Conservation (phyloP, 192 early-diverging fungal genomes). For the Backusella morwellensis region DNA sequence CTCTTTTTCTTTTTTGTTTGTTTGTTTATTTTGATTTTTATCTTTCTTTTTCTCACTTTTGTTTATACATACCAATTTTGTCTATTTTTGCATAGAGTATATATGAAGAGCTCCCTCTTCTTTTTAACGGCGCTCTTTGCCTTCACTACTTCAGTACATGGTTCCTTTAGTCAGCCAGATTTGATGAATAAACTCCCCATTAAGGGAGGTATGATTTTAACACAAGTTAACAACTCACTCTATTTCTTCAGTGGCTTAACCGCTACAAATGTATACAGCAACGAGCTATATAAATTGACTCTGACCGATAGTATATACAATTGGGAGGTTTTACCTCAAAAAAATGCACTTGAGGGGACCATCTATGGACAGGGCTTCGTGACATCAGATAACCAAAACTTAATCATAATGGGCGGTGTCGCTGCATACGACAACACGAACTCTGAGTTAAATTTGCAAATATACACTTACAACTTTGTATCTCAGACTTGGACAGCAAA, state of each 20-base stretch:
- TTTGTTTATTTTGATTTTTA: background rate
- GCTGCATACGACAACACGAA: background rate
- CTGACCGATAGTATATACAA: conserved; percentile 1
- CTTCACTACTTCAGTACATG: conserved; percentile 14
- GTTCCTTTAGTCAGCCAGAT: conserved; percentile 17
- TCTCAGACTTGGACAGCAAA: conserved; percentile 5
- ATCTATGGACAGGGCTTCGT: conserved; percentile 14
- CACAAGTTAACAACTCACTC: conserved; percentile 12
- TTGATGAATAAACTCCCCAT: conserved; percentile 15
- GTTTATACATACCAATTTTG: background rate
- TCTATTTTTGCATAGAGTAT: background rate
- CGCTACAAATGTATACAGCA: conserved; percentile 6
- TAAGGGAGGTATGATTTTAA: conserved; percentile 22
- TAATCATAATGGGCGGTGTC: conserved; percentile 16
- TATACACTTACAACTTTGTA: background rate
- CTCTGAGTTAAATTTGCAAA: background rate
- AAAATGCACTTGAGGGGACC: background rate
- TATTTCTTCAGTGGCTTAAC: conserved; percentile 21
- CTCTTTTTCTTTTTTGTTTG: too few relatives aligned
- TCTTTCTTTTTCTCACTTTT: conserved; percentile 4
- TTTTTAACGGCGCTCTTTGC: background rate
- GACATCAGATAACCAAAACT: background rate
- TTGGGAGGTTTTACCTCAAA: conserved; percentile 14
- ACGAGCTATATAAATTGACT: conserved; percentile 21
- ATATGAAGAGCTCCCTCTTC: background rate